Conservation (phyloP, 148 eudicot species). For the Silene latifolia region DNA sequence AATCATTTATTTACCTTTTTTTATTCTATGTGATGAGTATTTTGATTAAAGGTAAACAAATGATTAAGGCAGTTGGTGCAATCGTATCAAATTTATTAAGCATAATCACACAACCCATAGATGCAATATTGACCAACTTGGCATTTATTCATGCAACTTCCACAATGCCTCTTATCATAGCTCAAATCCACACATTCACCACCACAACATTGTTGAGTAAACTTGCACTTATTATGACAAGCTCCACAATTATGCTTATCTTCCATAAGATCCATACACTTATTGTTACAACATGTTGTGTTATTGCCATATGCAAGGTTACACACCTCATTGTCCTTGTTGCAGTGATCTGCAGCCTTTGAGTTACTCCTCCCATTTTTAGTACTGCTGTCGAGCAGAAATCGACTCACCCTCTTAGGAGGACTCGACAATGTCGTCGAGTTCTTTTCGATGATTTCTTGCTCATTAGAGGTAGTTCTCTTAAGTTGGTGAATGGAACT, state of each 20-base stretch:
- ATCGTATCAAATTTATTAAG: slow-evolving; percentile 28
- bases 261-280: slow-evolving; percentile 46
- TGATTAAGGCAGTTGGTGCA: too few species aligned
- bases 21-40: too few species aligned
- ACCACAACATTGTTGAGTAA: slow-evolving; percentile 42
- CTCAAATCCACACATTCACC: slow-evolving; percentile 53
- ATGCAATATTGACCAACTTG: slow-evolving; percentile 32
- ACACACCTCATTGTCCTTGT: slow-evolving; percentile 46
- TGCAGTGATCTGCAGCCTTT: slow-evolving; percentile 54
- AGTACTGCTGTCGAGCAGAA: slow-evolving; percentile 30
- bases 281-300: slow-evolving; percentile 31
- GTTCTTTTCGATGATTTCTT: neutral
- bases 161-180: slow-evolving; percentile 62
- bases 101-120: slow-evolving; percentile 67
- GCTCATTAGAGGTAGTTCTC: neutral
- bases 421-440: neutral
- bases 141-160: slow-evolving; percentile 52
- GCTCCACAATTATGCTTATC: slow-evolving; percentile 53
- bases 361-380: slow-evolving; percentile 24
- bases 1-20: too few species aligned
- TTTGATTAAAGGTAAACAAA: too few species aligned
- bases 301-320: slow-evolving; percentile 10
- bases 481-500: slow-evolving; percentile 4
- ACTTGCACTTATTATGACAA: slow-evolving; percentile 51
- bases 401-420: slow-evolving; percentile 42